phyloP scores from a whole-genome alignment of 2,329 filamentous ascomycete species.

The Acarospora socialis region DNA sequence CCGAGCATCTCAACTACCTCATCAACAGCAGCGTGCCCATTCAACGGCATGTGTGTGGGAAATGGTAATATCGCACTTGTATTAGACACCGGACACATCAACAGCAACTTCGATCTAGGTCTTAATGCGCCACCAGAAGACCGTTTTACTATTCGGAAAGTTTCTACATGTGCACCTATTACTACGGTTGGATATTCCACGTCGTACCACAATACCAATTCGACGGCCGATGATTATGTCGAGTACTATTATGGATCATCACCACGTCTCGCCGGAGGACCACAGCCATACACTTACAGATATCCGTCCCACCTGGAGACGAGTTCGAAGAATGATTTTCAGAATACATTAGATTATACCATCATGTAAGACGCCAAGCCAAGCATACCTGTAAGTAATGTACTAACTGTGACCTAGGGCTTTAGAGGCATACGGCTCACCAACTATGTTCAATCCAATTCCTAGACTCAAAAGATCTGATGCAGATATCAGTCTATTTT shows the following conservation, averaged over 20 bases:
- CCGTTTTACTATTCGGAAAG: slow-evolving; percentile 14
- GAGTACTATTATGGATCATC: too few relatives aligned
- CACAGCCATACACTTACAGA: too few relatives aligned
- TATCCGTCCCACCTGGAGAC: too few relatives aligned
- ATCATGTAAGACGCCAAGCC: too few relatives aligned
- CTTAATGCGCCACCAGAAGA: slow-evolving; percentile 14
- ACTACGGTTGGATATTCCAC: neutral
- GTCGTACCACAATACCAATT: slow-evolving; percentile 1
- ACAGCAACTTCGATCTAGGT: slow-evolving; percentile 15
- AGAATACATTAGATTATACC: too few relatives aligned
- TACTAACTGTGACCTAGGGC: too few relatives aligned
- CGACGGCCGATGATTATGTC: neutral
- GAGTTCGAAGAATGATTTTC: too few relatives aligned
- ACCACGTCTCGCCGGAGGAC: too few relatives aligned
- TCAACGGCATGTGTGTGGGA: slow-evolving; percentile 3
- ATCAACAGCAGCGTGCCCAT: neutral
- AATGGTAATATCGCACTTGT: slow-evolving; percentile 4
- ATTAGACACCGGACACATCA: slow-evolving; percentile 13
- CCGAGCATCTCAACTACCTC: slow-evolving; percentile 2
- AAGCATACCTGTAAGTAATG: too few relatives aligned
- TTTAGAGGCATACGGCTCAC: too few relatives aligned
- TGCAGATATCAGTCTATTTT: neutral
- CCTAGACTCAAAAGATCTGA: too few relatives aligned
- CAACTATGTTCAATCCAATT: too few relatives aligned
- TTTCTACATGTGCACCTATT: slow-evolving; percentile 15